phyloP scores from a whole-genome alignment of 208 protist species.

The Crithidia bombi region DNA sequence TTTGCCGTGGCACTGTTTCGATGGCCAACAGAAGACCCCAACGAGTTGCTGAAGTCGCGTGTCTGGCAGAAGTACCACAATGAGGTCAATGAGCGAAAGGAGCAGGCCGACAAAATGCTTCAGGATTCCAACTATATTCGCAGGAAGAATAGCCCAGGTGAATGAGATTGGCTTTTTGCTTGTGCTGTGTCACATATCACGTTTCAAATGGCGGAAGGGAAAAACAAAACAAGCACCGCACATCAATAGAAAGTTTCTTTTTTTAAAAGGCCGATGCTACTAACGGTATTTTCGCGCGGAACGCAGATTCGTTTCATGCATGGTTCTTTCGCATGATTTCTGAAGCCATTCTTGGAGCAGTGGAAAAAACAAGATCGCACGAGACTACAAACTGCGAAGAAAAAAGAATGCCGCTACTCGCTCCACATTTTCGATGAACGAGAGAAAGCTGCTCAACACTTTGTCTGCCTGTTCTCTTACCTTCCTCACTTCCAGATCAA shows the following conservation, averaged over 20 bases:
- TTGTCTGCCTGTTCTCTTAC: slow-evolving; percentile 6
- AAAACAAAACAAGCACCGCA: neutral
- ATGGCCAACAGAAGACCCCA: slow-evolving; percentile 77
- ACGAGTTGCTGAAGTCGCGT: slow-evolving; percentile 71
- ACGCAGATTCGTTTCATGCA: no score
- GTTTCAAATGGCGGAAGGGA: neutral
- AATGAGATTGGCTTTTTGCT: slow-evolving; percentile 19
- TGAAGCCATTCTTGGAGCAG: no score
- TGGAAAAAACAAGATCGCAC: neutral
- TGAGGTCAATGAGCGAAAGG: slow-evolving; percentile 67
- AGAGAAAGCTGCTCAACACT: no score
- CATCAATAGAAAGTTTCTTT: no score
- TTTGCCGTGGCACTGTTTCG: slow-evolving; percentile 56
- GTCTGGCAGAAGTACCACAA: slow-evolving; percentile 74
- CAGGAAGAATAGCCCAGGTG: slow-evolving; percentile 62
- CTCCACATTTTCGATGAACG: no score
- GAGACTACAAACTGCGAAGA: neutral
- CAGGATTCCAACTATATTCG: slow-evolving; percentile 79
- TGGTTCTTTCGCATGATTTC: no score
- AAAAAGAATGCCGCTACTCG: no score
- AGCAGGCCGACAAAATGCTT: slow-evolving; percentile 71
- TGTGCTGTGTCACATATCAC: slow-evolving; percentile 12
- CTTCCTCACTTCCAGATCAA: neutral
- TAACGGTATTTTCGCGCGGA: no score
- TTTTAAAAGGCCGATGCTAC: neutral